Conservation (phyloP, 805 yeast genomes). For the Yarrowia osloensis region DNA sequence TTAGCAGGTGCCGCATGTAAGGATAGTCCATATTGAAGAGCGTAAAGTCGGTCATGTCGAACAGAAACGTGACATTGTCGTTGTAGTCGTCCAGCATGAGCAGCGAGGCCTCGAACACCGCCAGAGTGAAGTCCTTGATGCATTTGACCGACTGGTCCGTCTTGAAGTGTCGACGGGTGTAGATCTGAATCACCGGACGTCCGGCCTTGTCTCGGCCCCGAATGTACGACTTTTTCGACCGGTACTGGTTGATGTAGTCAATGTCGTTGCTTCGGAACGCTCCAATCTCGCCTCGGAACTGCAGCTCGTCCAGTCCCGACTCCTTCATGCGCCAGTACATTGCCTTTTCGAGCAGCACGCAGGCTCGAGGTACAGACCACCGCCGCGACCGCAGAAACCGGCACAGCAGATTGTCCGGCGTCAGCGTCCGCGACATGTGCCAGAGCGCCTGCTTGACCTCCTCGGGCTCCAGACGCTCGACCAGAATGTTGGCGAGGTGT, state of each 20-base stretch:
- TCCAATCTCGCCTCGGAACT: conserved; percentile 58
- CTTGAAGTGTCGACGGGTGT: conserved; percentile 54
- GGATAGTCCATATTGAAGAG: conserved; percentile 90
- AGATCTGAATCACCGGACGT: conserved; percentile 62
- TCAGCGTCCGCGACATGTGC: conserved; percentile 48
- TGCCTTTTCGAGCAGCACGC: conserved; percentile 79
- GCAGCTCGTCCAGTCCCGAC: conserved; percentile 80
- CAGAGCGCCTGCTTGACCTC: conserved; percentile 26
- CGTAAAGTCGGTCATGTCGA: conserved; percentile 84
- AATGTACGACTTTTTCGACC: conserved; percentile 76
- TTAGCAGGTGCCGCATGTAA: conserved; percentile 77
- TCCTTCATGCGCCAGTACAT: conserved; percentile 84
- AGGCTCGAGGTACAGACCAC: conserved; percentile 78
- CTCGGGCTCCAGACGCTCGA: conserved; percentile 1
- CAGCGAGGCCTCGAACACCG: conserved; percentile 69
- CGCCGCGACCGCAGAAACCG: conserved; percentile 94
- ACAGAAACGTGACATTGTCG: conserved; percentile 79
- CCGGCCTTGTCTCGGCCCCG: conserved; percentile 97
- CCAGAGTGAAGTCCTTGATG: conserved; percentile 61
- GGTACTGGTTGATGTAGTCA: conserved; percentile 56
- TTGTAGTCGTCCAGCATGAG: conserved; percentile 52
- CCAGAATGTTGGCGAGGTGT: not conserved
- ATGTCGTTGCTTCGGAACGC: conserved; percentile 64
- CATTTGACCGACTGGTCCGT: conserved; percentile 60
- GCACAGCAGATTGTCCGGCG: conserved; percentile 68